Percentiles rank a stretch among this genome's conserved stretches.
phyloP scores from a whole-genome alignment of 139 green algal genomes.

The Raphidocelis subcapitata region DNA sequence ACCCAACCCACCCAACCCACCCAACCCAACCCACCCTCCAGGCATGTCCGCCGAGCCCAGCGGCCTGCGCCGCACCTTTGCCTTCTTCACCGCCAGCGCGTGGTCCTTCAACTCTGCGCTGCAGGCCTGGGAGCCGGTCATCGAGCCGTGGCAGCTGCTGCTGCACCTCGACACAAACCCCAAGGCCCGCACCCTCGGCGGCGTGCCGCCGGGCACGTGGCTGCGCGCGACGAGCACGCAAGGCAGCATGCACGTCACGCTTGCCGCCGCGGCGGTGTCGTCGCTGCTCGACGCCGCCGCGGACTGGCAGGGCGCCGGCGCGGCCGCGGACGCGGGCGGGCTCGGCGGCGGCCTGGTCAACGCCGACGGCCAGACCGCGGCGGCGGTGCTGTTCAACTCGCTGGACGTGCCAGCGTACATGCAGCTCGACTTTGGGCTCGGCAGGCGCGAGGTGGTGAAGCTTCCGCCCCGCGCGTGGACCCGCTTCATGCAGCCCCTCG shows the following conservation, averaged over 20 bases:
- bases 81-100: conserved; percentile 38
- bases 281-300: conserved; percentile 40
- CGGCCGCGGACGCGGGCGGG: too few relatives aligned
- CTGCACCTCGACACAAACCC: conserved; percentile 45
- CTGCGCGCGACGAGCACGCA: conserved; percentile 44
- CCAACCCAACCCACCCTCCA: too few relatives aligned
- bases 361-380: conserved; percentile 32
- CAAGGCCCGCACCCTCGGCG: conserved; percentile 30
- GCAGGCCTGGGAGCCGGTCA: conserved; percentile 79
- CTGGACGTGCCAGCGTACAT: conserved; percentile 57
- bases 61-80: conserved; percentile 37
- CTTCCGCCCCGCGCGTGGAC: conserved; percentile 27
- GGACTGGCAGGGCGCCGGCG: conserved; percentile 33
- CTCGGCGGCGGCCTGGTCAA: conserved; percentile 22
- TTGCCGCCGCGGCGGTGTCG: conserved; percentile 45
- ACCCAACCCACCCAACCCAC: too few relatives aligned
- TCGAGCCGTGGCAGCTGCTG: conserved; percentile 82
- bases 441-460: conserved; percentile 49
- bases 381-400: conserved; percentile 59
- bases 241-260: conserved; percentile 47
- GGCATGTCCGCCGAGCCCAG: conserved; percentile 16
- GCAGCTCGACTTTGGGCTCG: conserved; percentile 68
- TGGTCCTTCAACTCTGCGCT: conserved; percentile 68
- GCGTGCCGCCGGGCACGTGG: conserved; percentile 40
- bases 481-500: conserved; percentile 50